These are phyloP conservation scores for Rhodotorula glutinis DNA, from an alignment of 1,284 basidiomycete genomes.

Conservation along the genomic window DNA sequence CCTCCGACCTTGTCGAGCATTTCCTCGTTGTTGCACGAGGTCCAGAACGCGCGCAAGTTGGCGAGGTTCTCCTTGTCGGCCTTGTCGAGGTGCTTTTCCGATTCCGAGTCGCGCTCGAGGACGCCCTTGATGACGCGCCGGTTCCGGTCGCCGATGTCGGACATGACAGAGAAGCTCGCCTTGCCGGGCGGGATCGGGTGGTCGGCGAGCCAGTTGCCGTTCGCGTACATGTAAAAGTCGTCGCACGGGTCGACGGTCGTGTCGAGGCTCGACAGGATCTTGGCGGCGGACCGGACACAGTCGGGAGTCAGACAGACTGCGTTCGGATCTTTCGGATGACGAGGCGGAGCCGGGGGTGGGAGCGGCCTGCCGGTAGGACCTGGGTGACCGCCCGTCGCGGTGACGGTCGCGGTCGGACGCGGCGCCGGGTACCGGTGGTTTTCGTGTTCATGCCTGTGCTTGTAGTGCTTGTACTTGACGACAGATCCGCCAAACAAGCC, in stretches of 20 bases:
- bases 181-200: conserved; percentile 84
- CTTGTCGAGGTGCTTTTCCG: conserved; percentile 20
- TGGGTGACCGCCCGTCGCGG: conserved; percentile 41
- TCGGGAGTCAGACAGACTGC: conserved; percentile 69
- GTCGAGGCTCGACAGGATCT: conserved; percentile 78
- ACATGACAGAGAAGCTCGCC: conserved; percentile 56
- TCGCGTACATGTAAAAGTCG: conserved; percentile 82
- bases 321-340: conserved; percentile 46
- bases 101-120: conserved; percentile 50
- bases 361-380: conserved; percentile 46
- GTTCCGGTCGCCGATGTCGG: conserved; percentile 49
- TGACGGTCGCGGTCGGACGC: conserved; percentile 44
- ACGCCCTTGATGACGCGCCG: conserved; percentile 50
- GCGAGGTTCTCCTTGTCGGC: conserved; percentile 66
- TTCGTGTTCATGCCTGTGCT: conserved; percentile 42
- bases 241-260: conserved; percentile 85
- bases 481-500: conserved; percentile 87
- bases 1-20: conserved; percentile 51
- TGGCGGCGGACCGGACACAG: conserved; percentile 79
- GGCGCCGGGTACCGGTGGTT: conserved; percentile 16
- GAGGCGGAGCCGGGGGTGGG: conserved; percentile 40
- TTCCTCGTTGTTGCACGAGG: conserved; percentile 74
- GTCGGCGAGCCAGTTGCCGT: conserved; percentile 73
- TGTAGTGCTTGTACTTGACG: conserved; percentile 58
- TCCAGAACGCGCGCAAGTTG: conserved; percentile 77